Evolutionary conservation across 192 early-diverging fungal genomes (phyloP).

Genomic region (Coemansia furcata): DNA sequence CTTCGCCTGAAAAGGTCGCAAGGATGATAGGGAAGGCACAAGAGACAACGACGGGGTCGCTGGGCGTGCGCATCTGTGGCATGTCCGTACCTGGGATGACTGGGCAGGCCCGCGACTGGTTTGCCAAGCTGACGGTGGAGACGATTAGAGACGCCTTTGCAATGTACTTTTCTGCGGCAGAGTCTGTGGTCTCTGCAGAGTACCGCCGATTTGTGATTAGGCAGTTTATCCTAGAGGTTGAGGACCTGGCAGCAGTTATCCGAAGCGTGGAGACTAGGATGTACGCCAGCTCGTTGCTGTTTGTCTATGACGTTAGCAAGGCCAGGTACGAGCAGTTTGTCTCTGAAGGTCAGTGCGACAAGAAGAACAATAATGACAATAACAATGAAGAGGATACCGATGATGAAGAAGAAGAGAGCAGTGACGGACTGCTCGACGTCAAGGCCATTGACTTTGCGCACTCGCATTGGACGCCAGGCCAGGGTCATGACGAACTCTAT

Average conservation of each 20-base stretch:
- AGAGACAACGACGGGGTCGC: slow-evolving; percentile 60
- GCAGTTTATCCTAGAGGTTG: slow-evolving; percentile 60
- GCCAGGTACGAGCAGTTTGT: slow-evolving; percentile 53
- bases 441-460: slow-evolving; percentile 91
- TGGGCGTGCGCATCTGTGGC: slow-evolving; percentile 73
- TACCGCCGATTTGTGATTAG: slow-evolving; percentile 58
- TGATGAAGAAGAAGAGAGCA: slow-evolving; percentile 30
- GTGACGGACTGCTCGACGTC: slow-evolving; percentile 55
- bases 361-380: not conserved
- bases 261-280: slow-evolving; percentile 59
- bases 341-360: slow-evolving; percentile 18
- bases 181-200: slow-evolving; percentile 40
- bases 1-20: slow-evolving; percentile 64
- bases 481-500: slow-evolving; percentile 67
- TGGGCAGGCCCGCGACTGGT: slow-evolving; percentile 16
- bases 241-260: slow-evolving; percentile 59
- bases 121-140: slow-evolving; percentile 27
- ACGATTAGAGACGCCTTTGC: slow-evolving; percentile 60
- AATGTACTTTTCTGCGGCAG: slow-evolving; percentile 60
- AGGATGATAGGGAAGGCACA: slow-evolving; percentile 65
- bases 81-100: slow-evolving; percentile 57
- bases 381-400: slow-evolving; percentile 25
- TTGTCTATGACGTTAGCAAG: slow-evolving; percentile 77
- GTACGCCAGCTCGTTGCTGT: slow-evolving; percentile 70
- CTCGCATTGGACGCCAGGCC: slow-evolving; percentile 62